These are phyloP conservation scores for Citrus mangshanensis DNA, from an alignment of 345 rosid genomes.

Conservation along the genomic window DNA sequence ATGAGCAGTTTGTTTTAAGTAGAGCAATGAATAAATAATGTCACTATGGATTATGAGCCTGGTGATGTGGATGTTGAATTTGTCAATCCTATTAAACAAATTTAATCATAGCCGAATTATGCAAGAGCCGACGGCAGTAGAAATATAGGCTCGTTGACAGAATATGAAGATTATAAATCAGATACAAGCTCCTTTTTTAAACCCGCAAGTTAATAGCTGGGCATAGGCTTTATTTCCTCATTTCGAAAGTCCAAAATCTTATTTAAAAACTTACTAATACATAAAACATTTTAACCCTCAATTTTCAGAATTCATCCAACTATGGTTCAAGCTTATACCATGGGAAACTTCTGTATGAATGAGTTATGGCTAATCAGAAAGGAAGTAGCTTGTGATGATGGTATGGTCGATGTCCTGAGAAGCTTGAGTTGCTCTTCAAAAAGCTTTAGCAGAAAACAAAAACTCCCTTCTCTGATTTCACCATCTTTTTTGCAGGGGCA, in stretches of 20 bases:
- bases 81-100: not conserved
- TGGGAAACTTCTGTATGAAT: no score
- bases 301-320: not conserved
- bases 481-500: conserved; percentile 57
- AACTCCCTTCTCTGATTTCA: conserved; percentile 61
- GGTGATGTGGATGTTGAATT: not conserved
- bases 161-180: no score
- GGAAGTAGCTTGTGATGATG: not conserved
- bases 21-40: not conserved
- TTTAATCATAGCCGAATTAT: not conserved
- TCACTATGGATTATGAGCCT: not conserved
- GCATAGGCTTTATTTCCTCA: not conserved
- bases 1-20: no score
- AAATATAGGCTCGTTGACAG: no score
- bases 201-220: not conserved
- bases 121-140: not conserved
- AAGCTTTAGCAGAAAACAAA: conserved; percentile 59
- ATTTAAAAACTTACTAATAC: not conserved
- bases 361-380: no score
- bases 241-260: not conserved
- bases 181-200: not conserved
- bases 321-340: no score
- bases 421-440: not conserved
- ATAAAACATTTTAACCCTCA: no score
- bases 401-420: not conserved